phyloP scores from a whole-genome alignment of 192 early-diverging fungal genomes.

The Chytriomyces sp. region DNA sequence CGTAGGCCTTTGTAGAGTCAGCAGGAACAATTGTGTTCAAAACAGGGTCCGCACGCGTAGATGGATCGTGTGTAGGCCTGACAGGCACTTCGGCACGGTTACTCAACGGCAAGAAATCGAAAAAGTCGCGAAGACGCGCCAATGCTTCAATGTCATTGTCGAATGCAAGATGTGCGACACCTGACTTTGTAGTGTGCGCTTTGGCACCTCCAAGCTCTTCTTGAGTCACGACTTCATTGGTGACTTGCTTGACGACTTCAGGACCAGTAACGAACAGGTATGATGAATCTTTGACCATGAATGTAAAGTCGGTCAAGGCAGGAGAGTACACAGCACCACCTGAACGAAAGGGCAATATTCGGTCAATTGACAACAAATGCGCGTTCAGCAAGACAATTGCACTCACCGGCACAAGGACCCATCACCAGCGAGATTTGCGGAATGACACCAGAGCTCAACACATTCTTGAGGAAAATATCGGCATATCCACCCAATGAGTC shows the following conservation, averaged over 20 bases:
- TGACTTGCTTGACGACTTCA: slow-evolving; percentile 94
- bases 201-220: slow-evolving; percentile 93
- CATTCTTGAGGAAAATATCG: slow-evolving; percentile 95
- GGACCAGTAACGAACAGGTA: slow-evolving; percentile 98
- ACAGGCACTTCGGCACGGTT: slow-evolving; percentile 73
- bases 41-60: slow-evolving; percentile 72
- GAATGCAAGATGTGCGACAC: slow-evolving; percentile 91
- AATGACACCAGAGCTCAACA: slow-evolving; percentile 88
- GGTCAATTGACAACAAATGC: background rate
- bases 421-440: slow-evolving; percentile 96
- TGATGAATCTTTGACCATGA: slow-evolving; percentile 96
- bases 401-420: slow-evolving; percentile 91
- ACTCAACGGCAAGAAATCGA: slow-evolving; percentile 86
- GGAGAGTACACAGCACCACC: slow-evolving; percentile 94
- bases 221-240: slow-evolving; percentile 92
- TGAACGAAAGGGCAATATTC: background rate
- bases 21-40: slow-evolving; percentile 88
- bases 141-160: slow-evolving; percentile 94
- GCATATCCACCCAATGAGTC: slow-evolving; percentile 94
- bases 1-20: slow-evolving; percentile 91
- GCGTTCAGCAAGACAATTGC: background rate
- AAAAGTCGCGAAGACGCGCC: slow-evolving; percentile 77
- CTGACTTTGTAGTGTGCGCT: slow-evolving; percentile 87
- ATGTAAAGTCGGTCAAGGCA: slow-evolving; percentile 94
- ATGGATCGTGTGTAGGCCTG: slow-evolving; percentile 68